A percentile compares a stretch with the other conserved stretches of the same genome.
Conservation (phyloP, 768 basidiomycete species). For the Tulasnella sp. region DNA sequence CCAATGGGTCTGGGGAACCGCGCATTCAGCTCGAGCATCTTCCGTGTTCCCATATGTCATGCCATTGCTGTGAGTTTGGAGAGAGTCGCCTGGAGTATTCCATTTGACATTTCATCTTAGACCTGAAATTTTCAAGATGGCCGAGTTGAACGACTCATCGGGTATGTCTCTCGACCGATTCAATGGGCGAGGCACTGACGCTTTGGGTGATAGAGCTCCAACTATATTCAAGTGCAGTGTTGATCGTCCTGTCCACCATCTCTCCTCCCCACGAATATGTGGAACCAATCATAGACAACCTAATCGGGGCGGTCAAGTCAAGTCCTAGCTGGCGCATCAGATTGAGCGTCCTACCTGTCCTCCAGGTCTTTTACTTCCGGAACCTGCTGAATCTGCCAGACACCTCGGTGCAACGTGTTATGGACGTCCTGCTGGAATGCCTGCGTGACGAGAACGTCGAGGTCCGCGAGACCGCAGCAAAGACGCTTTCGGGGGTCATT, state of each 20-base stretch:
- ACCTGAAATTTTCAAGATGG: constrained; percentile 86
- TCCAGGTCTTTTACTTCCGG: constrained; percentile 90
- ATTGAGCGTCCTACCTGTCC: constrained; percentile 80
- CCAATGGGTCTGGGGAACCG: constrained; percentile 77
- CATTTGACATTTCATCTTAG: constrained; percentile 47
- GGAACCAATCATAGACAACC: constrained; percentile 60
- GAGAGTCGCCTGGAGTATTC: neutral
- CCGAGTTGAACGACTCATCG: constrained; percentile 75
- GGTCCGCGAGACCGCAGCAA: constrained; percentile 88
- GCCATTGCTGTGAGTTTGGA: constrained; percentile 67
- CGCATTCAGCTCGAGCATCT: constrained; percentile 73
- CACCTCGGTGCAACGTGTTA: constrained; percentile 65
- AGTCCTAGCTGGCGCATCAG: constrained; percentile 90
- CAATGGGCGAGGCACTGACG: neutral
- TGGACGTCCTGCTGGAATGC: constrained; percentile 84
- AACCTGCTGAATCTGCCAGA: constrained; percentile 79
- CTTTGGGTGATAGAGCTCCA: constrained; percentile 68
- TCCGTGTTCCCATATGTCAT: constrained; percentile 77
- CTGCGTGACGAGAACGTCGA: constrained; percentile 89
- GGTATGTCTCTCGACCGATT: neutral
- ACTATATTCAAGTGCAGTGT: constrained; percentile 73
- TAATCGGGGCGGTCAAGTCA: constrained; percentile 73
- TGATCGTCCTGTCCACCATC: constrained; percentile 81
- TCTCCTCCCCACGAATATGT: constrained; percentile 71
- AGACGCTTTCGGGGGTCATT: constrained; percentile 82